These are phyloP conservation scores for Termitomyces sp. DNA, from an alignment of 768 basidiomycete species.

Conservation along the genomic window DNA sequence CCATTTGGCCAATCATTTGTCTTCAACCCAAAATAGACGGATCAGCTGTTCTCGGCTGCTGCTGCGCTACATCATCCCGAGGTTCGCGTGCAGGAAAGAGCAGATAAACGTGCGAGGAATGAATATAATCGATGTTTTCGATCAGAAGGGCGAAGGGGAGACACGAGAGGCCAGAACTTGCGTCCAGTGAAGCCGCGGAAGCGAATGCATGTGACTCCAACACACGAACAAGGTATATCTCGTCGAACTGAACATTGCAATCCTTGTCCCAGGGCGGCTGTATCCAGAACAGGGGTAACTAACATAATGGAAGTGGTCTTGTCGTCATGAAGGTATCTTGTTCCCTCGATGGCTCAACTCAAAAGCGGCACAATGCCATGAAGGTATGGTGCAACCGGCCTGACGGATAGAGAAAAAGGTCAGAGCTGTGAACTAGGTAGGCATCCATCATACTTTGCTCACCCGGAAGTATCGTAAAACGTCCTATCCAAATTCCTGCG, in stretches of 20 bases:
- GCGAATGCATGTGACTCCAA: background rate
- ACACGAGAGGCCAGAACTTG: background rate
- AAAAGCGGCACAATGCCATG: background rate
- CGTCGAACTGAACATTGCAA: background rate
- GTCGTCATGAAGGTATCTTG: background rate
- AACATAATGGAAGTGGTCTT: background rate
- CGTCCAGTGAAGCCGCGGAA: background rate
- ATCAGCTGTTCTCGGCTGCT: slow-evolving; percentile 19
- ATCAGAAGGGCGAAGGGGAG: slow-evolving; percentile 11
- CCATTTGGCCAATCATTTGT: slow-evolving; percentile 33
- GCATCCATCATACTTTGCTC: background rate
- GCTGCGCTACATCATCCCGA: background rate
- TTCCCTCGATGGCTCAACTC: background rate
- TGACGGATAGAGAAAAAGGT: background rate
- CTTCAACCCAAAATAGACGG: slow-evolving; percentile 12
- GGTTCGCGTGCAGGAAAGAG: background rate
- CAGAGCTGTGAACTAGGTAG: background rate
- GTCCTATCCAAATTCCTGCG: background rate
- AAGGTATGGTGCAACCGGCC: background rate
- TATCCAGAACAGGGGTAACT: background rate
- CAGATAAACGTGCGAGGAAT: slow-evolving; percentile 1
- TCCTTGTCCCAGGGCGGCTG: background rate
- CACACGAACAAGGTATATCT: slow-evolving; percentile 4
- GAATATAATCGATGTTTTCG: background rate
- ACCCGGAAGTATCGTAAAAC: background rate